Evolutionary conservation across 495 filamentous ascomycete species (phyloP).

Genomic region (Clohesyomyces aquaticus): DNA sequence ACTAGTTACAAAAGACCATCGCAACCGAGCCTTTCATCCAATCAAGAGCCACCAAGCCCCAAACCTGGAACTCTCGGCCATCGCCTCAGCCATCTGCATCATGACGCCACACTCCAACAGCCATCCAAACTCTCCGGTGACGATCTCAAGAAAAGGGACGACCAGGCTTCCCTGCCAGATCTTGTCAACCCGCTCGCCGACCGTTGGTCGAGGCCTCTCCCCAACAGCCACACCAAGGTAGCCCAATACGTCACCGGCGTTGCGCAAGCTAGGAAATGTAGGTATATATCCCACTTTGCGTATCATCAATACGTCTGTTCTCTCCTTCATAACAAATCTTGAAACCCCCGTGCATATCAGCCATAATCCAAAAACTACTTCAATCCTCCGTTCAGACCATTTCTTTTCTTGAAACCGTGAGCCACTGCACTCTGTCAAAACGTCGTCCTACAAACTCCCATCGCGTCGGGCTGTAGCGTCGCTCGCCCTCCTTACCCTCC

Average conservation of each 20-base stretch:
- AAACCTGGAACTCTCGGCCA: neutral
- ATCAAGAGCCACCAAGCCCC: neutral
- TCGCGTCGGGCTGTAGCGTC: conserved; percentile 29
- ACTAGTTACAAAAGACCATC: too few relatives aligned
- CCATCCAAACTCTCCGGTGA: conserved; percentile 8
- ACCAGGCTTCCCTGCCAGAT: conserved; percentile 16
- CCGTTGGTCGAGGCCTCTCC: conserved; percentile 14
- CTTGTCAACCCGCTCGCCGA: neutral
- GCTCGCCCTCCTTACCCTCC: conserved; percentile 29
- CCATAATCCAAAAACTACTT: neutral
- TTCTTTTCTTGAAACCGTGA: neutral
- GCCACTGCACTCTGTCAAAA: conserved; percentile 18
- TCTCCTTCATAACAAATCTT: neutral
- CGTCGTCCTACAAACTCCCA: conserved; percentile 25
- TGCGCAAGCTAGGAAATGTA: conserved; percentile 3
- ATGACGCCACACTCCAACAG: conserved; percentile 33
- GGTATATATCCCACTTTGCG: conserved; percentile 20
- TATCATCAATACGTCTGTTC: neutral
- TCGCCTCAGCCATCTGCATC: conserved; percentile 21
- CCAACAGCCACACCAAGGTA: conserved; percentile 5
- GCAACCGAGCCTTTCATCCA: too few relatives aligned
- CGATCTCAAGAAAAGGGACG: conserved; percentile 11
- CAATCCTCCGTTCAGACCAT: neutral
- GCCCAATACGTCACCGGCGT: conserved; percentile 26
- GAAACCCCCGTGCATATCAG: neutral